These are phyloP conservation scores for Wickerhamiella alocasiicola DNA, from an alignment of 805 yeast species.

Conservation along the genomic window DNA sequence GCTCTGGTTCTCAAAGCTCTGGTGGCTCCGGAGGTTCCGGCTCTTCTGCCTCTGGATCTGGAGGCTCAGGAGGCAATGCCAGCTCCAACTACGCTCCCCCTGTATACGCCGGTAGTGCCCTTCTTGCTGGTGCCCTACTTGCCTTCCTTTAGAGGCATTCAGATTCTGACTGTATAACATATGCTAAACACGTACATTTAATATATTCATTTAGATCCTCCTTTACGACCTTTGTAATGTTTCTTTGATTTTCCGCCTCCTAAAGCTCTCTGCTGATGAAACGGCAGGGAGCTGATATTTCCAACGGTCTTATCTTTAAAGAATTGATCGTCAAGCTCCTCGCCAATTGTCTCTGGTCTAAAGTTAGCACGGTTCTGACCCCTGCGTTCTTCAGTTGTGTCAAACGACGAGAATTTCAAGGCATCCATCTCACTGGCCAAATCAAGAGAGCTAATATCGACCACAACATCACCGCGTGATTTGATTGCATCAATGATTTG, in stretches of 20 bases:
- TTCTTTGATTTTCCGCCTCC: conserved; percentile 37
- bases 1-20: neutral
- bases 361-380: conserved; percentile 33
- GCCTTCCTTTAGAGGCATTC: conserved; percentile 4
- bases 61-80: neutral
- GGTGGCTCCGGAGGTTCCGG: neutral
- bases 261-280: conserved; percentile 37
- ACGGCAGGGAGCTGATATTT: conserved; percentile 59
- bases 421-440: conserved; percentile 56
- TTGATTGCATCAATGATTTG: conserved; percentile 52
- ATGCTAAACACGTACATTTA: neutral
- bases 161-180: no score
- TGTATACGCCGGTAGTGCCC: conserved; percentile 6
- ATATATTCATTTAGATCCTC: conserved; percentile 26
- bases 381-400: conserved; percentile 32
- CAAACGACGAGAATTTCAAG: conserved; percentile 62
- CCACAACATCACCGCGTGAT: conserved; percentile 34
- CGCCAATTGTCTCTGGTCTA: conserved; percentile 47
- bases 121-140: conserved; percentile 8
- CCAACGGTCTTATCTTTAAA: conserved; percentile 54
- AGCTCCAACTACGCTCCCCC: conserved; percentile 2
- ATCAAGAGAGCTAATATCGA: conserved; percentile 37
- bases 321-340: conserved; percentile 75
- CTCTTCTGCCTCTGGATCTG: conserved; percentile 2
- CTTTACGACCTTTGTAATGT: conserved; percentile 68